Conservation (phyloP, 805 yeast genomes). For the Wickerhamiella musiphila region DNA sequence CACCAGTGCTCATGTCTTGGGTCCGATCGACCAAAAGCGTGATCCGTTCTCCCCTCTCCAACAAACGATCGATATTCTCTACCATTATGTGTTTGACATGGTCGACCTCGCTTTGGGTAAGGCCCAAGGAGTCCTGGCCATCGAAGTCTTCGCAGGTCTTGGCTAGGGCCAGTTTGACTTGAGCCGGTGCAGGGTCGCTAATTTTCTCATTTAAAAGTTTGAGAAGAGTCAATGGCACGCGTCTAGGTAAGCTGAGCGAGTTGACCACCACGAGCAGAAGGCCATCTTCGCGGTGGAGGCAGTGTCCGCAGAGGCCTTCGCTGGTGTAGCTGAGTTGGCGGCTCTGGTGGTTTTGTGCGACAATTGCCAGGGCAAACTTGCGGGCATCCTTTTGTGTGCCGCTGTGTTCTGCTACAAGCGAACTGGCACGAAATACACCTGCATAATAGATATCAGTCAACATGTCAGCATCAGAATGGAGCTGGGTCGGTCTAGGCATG, state of each 20-base stretch:
- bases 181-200: conserved; percentile 7
- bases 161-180: conserved; percentile 7
- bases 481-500: no score
- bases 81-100: conserved; percentile 54
- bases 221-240: conserved; percentile 15
- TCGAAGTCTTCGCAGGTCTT: conserved; percentile 2
- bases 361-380: conserved; percentile 11
- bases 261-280: conserved; percentile 8
- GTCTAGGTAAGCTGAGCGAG: conserved; percentile 12
- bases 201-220: conserved; percentile 12
- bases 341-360: conserved; percentile 10
- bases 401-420: conserved; percentile 3
- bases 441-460: conserved; percentile 1
- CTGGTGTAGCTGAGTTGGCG: conserved; percentile 10
- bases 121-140: conserved; percentile 14
- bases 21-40: conserved; percentile 63
- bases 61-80: conserved; percentile 51
- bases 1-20: conserved; percentile 45
- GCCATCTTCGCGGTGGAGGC: conserved; percentile 3
- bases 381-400: conserved; percentile 1
- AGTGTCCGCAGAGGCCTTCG: conserved; percentile 9
- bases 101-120: conserved; percentile 32
- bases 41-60: conserved; percentile 66
- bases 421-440: conserved; percentile 1
- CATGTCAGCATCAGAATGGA: no score